Evolutionary conservation across 257 asterid species (phyloP).

Genomic region (Solanum phureja): DNA sequence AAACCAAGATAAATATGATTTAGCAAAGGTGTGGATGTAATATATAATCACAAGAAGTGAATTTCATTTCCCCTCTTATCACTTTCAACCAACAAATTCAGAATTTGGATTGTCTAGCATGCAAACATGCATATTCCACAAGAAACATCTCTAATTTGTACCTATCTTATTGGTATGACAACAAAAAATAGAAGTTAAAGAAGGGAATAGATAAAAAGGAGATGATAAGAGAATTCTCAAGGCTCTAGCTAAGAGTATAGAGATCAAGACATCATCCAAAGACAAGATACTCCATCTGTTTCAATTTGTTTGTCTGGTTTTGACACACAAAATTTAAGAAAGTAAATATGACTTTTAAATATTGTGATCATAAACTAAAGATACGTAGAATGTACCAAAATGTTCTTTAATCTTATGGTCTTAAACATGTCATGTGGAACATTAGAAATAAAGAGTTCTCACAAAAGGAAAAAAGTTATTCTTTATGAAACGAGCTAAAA

Average conservation of each 20-base stretch:
- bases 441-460: background rate
- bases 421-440: background rate
- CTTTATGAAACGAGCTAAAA: background rate
- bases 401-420: background rate
- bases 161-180: background rate
- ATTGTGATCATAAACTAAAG: background rate
- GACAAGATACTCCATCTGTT: too few relatives aligned
- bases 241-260: background rate
- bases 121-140: background rate
- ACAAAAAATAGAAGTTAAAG: background rate
- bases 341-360: background rate
- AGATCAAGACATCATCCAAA: background rate
- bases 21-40: background rate
- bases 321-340: background rate
- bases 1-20: background rate
- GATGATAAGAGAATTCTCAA: background rate
- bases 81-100: background rate
- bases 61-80: background rate
- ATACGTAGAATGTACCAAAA: background rate
- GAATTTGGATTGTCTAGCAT: background rate
- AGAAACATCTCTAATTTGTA: background rate
- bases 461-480: background rate
- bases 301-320: background rate
- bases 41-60: background rate
- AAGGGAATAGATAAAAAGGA: background rate